Evolutionary conservation across 176 grass and related monocot genomes (phyloP), one percentile per base, ranked within the genome.

Genomic region (Oryza australiensis): DNA sequence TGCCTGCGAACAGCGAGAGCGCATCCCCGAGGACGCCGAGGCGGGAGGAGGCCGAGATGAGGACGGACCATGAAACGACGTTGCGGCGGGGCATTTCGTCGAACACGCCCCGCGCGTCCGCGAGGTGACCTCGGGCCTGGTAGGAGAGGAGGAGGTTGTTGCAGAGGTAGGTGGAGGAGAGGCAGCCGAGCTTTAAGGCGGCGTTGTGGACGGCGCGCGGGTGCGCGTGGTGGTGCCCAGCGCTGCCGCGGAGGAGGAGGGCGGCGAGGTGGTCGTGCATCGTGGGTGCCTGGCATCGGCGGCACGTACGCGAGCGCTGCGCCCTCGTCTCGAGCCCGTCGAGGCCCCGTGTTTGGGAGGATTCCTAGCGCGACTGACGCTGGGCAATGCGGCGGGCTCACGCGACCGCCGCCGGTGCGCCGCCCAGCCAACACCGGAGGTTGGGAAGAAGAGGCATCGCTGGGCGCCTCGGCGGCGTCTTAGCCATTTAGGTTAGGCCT

Each of bases 1-100:
- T 72, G 66, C 57, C 64, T 30, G 74, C 72, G 20, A 94, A 81
- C 7, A 85, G 80, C 7, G 41, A 64, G 4, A 89, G 73, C 12
- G 78, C 77, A 18, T 68, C 79, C 24, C 11, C 64, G 27, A 94
- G 70, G 34, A 26, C 33, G 3, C 88, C 80, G 5, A 82, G 60
- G 37, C 55, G 82, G 14, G 87, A 72, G 28, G 62, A 82, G 70
- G 43, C 82, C 37, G 87, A 87, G 23, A 91, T 84, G 26, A 88
- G 68, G 34, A 83, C 12, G n/a, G 78, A 85, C 89, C 89, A 94
- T 13, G 87, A 87, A 70, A 84, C 57, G 35, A 87, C 63, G 46
- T 91, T 91, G 20, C 80, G 84, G 12, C 41, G 89, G 35, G 81
- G 84, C 77, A 85, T 94, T 91, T 83, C 84, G 70, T 91, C 89